Conservation (phyloP, 164 flowering plant genomes). For the Nymphaea thermarum region DNA sequence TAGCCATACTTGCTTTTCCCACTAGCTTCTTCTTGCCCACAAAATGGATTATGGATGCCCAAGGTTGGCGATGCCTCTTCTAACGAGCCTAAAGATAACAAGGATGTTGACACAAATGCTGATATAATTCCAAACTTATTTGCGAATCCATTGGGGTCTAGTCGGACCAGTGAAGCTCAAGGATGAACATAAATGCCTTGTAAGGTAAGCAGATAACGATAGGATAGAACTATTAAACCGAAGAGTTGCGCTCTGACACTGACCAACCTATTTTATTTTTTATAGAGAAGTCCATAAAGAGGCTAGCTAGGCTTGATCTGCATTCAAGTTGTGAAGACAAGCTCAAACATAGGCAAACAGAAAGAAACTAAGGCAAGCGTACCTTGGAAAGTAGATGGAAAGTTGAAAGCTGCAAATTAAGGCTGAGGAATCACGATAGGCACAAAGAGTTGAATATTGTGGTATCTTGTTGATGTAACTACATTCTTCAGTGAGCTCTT, state of each 20-base stretch:
- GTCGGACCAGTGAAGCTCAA: conserved; percentile 42
- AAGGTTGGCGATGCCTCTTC: conserved; percentile 12
- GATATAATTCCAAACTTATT: conserved; percentile 7
- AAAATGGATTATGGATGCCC: conserved; percentile 3
- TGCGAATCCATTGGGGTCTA: conserved; percentile 40
- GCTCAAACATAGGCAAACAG: too few relatives aligned
- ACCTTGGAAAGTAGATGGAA: too few relatives aligned
- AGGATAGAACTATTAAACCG: background rate
- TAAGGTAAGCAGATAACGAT: conserved; percentile 46
- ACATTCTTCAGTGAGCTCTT: too few relatives aligned
- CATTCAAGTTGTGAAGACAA: too few relatives aligned
- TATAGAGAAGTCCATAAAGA: too few relatives aligned
- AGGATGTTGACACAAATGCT: conserved; percentile 23
- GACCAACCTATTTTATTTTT: background rate
- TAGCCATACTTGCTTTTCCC: background rate
- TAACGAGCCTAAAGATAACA: conserved; percentile 15
- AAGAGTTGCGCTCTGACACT: background rate
- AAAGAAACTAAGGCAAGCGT: too few relatives aligned
- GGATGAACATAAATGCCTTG: conserved; percentile 70
- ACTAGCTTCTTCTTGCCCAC: background rate
- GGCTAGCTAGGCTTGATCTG: too few relatives aligned
- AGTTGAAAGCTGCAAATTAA: too few relatives aligned
- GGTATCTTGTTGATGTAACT: too few relatives aligned
- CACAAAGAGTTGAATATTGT: too few relatives aligned
- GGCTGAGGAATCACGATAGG: too few relatives aligned